These are phyloP conservation scores for Coprinopsis cinerea DNA, from an alignment of 768 basidiomycete genomes.

Conservation along the genomic window DNA sequence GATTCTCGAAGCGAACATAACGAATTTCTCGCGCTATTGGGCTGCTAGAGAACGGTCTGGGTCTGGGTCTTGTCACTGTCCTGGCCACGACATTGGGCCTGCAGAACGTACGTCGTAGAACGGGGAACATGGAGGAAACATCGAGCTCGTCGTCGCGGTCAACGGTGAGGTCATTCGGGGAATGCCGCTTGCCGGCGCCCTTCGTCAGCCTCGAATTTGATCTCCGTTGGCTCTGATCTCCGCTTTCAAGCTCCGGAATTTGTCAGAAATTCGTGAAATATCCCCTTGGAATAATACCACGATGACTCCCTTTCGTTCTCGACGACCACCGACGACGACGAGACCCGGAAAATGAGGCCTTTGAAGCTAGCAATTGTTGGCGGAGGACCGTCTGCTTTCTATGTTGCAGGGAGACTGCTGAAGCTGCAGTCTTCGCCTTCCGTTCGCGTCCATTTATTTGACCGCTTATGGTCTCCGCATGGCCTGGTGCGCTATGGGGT, in stretches of 20 bases:
- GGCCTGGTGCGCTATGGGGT: slow-evolving; percentile 95
- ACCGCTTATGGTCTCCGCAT: slow-evolving; percentile 90
- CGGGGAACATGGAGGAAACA: no score
- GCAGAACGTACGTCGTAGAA: background rate
- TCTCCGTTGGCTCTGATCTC: no score
- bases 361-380: slow-evolving; percentile 87
- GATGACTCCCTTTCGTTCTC: background rate
- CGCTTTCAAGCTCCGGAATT: no score
- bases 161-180: no score
- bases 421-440: slow-evolving; percentile 35
- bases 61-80: background rate
- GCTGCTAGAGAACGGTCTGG: background rate
- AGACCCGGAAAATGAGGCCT: background rate
- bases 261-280: no score
- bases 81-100: background rate
- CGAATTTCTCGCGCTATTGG: background rate
- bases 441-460: slow-evolving; percentile 77
- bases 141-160: no score
- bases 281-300: background rate
- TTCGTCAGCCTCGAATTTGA: no score
- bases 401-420: slow-evolving; percentile 83
- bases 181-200: no score
- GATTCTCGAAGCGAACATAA: background rate
- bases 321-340: background rate
- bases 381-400: slow-evolving; percentile 96